Evolutionary conservation across 148 eudicot genomes (phyloP).

Genomic region (Vaccinium darrowii): DNA sequence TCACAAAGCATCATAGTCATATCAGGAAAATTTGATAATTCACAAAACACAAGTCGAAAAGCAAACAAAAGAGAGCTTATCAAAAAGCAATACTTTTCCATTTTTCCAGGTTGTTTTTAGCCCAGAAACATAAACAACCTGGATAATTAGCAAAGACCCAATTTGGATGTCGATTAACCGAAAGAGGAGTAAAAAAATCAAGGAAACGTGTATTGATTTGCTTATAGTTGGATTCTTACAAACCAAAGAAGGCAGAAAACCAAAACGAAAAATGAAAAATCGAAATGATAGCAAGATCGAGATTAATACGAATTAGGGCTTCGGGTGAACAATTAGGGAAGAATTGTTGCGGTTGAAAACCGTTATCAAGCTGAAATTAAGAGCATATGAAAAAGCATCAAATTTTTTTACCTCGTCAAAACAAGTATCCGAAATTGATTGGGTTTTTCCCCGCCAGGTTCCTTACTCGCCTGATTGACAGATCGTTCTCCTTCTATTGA

Average conservation of each 20-base stretch:
- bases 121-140: not conserved
- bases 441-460: not conserved
- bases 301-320: not conserved
- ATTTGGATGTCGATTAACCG: too few species aligned
- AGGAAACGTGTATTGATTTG: not conserved
- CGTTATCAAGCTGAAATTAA: not conserved
- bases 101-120: not conserved
- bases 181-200: not conserved
- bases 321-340: too few species aligned
- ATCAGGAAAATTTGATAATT: not conserved
- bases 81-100: not conserved
- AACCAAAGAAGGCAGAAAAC: slow-evolving; percentile 6
- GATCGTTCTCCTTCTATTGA: too few species aligned
- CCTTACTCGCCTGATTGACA: not conserved
- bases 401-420: not conserved
- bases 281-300: not conserved
- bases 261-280: not conserved
- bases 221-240: not conserved
- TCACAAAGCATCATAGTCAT: not conserved
- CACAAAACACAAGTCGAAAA: not conserved
- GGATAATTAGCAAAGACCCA: not conserved
- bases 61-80: not conserved
- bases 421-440: not conserved
- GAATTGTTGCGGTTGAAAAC: not conserved
- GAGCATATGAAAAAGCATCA: not conserved